phyloP scores from a whole-genome alignment of 305 asterid species.

The Fraxinus ornus region DNA sequence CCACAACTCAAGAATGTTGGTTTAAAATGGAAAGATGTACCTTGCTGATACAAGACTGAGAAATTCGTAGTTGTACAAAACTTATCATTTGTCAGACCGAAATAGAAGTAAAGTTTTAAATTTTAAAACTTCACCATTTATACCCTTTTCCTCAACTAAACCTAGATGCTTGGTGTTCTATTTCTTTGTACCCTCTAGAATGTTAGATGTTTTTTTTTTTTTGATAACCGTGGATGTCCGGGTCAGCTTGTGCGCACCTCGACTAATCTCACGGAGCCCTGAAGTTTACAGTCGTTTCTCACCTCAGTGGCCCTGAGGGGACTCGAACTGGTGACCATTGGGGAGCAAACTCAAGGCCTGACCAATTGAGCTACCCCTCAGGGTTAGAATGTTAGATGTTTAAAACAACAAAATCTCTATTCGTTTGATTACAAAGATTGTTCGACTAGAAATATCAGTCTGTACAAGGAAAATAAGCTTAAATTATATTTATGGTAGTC shows the following conservation, averaged over 20 bases:
- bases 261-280: no score
- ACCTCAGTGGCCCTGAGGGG: no score
- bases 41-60: not conserved
- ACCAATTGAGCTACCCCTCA: no score
- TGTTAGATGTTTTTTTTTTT: not conserved
- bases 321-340: no score
- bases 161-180: no score
- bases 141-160: not conserved
- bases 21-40: not conserved
- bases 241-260: no score
- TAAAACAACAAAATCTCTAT: not conserved
- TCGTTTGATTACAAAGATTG: not conserved
- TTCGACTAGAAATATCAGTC: not conserved
- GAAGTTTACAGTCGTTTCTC: no score
- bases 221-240: no score
- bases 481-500: not conserved
- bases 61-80: not conserved
- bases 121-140: not conserved
- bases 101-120: not conserved
- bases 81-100: not conserved
- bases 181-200: no score
- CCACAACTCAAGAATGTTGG: not conserved
- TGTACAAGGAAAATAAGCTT: not conserved
- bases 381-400: not conserved
- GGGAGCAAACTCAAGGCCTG: no score